Percentiles rank a stretch among this genome's conserved stretches.
Evolutionary conservation across 78 protist genomes (phyloP).

Genomic region (Dictyostelium intermedium): DNA sequence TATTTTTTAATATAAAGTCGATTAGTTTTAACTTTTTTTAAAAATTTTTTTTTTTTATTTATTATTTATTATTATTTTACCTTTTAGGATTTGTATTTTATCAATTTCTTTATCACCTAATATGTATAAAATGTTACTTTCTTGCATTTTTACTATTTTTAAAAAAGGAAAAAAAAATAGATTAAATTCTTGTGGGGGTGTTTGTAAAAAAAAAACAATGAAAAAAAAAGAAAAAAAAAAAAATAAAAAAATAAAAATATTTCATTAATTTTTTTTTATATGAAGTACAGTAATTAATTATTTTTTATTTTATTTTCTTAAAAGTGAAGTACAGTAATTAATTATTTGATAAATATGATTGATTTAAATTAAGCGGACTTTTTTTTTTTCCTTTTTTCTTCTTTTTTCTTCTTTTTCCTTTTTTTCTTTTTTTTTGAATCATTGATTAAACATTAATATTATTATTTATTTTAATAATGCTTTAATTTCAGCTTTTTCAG

Average conservation of each 20-base stretch:
- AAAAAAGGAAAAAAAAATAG: not conserved
- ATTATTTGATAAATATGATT: no score
- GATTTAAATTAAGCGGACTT: no score
- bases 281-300: no score
- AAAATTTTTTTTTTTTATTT: not conserved
- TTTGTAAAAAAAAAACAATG: no score
- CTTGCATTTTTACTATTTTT: not conserved
- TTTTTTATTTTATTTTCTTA: no score
- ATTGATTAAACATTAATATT: no score
- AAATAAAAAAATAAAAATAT: no score
- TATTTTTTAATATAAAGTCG: not conserved
- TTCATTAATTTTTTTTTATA: no score
- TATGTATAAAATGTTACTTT: not conserved
- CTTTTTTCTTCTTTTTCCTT: not conserved
- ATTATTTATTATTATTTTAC: not conserved
- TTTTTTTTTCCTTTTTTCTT: not conserved
- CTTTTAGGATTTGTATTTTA: not conserved
- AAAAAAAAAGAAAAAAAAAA: no score
- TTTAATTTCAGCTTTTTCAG: slow-evolving; percentile 26
- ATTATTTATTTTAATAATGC: slow-evolving; percentile 11
- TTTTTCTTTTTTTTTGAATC: no score
- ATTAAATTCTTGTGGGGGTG: not conserved
- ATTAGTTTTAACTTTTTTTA: not conserved
- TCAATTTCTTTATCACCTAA: slow-evolving; percentile 3
- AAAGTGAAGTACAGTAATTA: no score